Base-by-base conservation (phyloP, 805 yeast species). In the Candida coquimbonensis region DNA sequence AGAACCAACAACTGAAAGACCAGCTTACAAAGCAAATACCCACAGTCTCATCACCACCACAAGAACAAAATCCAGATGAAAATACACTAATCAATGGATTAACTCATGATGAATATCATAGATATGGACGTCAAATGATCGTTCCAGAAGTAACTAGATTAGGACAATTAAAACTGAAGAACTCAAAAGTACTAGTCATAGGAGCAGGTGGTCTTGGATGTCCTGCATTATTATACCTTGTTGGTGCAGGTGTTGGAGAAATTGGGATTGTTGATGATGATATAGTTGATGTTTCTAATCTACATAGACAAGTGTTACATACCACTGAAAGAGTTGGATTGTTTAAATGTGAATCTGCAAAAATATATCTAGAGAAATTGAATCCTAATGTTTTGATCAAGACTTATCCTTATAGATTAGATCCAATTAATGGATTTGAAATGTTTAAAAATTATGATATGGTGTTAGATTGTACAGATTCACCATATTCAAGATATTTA, bases 131-230 rank as follows among this genome's bases (percentile, higher is more conserved):
- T 44, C 99, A 93, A 59, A 84, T 93, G 91, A 80, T 90, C 25
- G 96, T 93, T 2, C 93, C 95, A 3, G 84, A 78, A 47, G 70
- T 89, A 42, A 59, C 61, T 1, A 43, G 66, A 4, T 47, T 63
- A 2, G 73, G 80, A 3, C 99, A 93, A 61, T 43, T 74, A 8
- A 68, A 65, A 38, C 63, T 93, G 40, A 81, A 80, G 51, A 53
- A 62, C 0, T 48, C 91, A 2, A 75, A 69, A 43, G 76, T 90
- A 0, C 63, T 91, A 25, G 90, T 93, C 0, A 73, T 93, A 8
- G 99, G 99, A 1, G 97, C 97, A 1, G 99, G 99, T 11, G 99
- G 99, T 0, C 70, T 93, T 7, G 98, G 99, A 0, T 83, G 95
- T 53, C 97, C 99, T 0, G 95, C 95, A 0, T 63, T 91, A 41